Evolutionary conservation across 495 filamentous ascomycete genomes (phyloP), one percentile per base, ranked within the genome.

Genomic region (Aeminium ludgeri): DNA sequence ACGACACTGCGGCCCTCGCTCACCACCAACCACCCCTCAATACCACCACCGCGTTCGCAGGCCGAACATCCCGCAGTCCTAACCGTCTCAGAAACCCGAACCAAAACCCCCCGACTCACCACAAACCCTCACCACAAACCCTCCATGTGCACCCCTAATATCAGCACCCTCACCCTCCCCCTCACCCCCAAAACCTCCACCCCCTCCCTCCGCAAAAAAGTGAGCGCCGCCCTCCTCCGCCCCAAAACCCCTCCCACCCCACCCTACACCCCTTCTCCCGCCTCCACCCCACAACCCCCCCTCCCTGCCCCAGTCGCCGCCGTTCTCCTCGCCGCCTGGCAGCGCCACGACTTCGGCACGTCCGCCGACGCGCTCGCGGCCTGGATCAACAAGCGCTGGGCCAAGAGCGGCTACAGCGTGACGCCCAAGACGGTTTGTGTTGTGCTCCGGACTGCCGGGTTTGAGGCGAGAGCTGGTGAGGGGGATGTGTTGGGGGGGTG

Each of bases 221-320:
- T n/a, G n/a, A n/a, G n/a, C 36, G 36, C 25, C 36, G 36, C 20
- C 7, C 33, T 17, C 8, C 33, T 17, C 20, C n/a, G 3, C 36
- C 36, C 12, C 36, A 25, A 10, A 13, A 19, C 5, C 35, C 18
- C 35, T 6, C 15, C 10, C 13, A 6, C 7, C 7, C 13, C 19
- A 6, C 20, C 20, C 20, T 10, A 5, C 59, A 71, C 25, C 53
- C 65, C n/a, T 95, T 97, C 60, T 80, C 82, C 56, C 59, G 73
- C 0, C 49, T 58, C 5, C 72, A 59, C 39, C 54, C 56, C 6
- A 69, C 78, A 27, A 86, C 94, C 55, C 89, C 42, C 42, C 10
- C 42, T 44, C 12, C 34, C 42, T n/a, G 25, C 29, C 1, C 20
- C 36, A 1, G 13, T 46, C 10, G 38, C 25, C 12, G 2, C 11